Base-by-base conservation (phyloP, 768 basidiomycete species). In the Butyriboletus loyo region DNA sequence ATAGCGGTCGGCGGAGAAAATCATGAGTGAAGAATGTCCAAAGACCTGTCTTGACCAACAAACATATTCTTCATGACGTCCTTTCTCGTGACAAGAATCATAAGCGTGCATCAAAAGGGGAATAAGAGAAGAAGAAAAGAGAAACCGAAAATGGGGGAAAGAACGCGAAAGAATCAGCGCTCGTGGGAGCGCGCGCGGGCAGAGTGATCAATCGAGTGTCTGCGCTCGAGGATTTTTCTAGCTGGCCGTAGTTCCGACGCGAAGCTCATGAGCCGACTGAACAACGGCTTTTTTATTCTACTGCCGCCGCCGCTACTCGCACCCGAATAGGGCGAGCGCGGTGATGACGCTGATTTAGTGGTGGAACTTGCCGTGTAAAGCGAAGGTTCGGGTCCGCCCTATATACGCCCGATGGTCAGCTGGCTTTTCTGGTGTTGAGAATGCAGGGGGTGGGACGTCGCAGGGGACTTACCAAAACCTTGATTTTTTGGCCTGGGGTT, bases 401-500 rank as follows among this genome's bases (percentile, higher is more conserved):
- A 75, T 35, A 59, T 52, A 52, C 39, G 41, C 5, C 15, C n/a
- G 72, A 47, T 65, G 52, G 75, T 76, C 53, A 57, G 60, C 14
- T 7, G 59, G 57, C 55, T 55, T 58, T 47, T 49, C 55, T 45
- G 49, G 44, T 42, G 51, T 46, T 11, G 57, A 53, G 50, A 59
- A 51, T 36, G 46, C 43, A 48, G 7, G 52, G 22, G 31, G 22
- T 1, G 35, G 30, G 46, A 46, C 52, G 37, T 48, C 45, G 61
- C 24, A 24, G 31, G 19, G 5, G 13, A 78, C 87, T 77, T 70
- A 88, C 87, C 61, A 89, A 76, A 55, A 87, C 77, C 65, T 84
- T 86, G 51, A 87, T 79, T 60, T 88, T 89, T 64, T 87, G 85
- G n/a, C 85, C 84, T 11, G 80, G 79, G 11, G 79, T 75, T 4